Conservation (phyloP, 2,329 filamentous ascomycete genomes). For the Penicillium griseofulvum region DNA sequence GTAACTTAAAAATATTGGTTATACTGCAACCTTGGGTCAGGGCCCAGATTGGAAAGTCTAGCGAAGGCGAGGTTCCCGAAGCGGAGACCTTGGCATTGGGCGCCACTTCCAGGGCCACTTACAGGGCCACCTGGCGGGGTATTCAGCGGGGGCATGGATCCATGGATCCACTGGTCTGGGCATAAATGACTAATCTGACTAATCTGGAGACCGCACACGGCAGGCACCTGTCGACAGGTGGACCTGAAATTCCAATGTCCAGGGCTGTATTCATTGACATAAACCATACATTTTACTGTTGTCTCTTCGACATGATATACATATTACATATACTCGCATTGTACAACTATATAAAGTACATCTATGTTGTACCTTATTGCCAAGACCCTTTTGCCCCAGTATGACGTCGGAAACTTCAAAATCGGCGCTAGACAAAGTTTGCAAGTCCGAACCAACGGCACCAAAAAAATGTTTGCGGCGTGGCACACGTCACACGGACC, state of each 20-base stretch:
- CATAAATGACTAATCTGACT: neutral
- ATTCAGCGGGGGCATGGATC: neutral
- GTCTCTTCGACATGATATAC: neutral
- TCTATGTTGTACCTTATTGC: neutral
- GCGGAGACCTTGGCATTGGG: constrained; percentile 6
- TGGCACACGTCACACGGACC: constrained; percentile 1
- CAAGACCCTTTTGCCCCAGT: neutral
- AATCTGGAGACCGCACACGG: neutral
- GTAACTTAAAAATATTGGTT: neutral
- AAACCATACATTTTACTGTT: neutral
- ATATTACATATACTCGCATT: neutral
- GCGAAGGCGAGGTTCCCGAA: constrained; percentile 4
- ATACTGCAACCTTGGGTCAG: neutral
- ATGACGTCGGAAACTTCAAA: neutral
- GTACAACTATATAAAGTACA: neutral
- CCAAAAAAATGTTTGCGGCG: neutral
- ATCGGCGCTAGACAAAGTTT: neutral
- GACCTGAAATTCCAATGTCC: neutral
- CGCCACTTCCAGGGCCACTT: neutral
- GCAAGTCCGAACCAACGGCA: constrained; percentile 13
- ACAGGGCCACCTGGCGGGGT: neutral
- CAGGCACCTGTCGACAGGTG: too few relatives aligned
- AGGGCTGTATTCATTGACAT: neutral
- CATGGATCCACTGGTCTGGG: neutral
- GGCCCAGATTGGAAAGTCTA: constrained; percentile 8